Conservation (phyloP, 202 grass and related monocot genomes). For the Elaeis oleifera region DNA sequence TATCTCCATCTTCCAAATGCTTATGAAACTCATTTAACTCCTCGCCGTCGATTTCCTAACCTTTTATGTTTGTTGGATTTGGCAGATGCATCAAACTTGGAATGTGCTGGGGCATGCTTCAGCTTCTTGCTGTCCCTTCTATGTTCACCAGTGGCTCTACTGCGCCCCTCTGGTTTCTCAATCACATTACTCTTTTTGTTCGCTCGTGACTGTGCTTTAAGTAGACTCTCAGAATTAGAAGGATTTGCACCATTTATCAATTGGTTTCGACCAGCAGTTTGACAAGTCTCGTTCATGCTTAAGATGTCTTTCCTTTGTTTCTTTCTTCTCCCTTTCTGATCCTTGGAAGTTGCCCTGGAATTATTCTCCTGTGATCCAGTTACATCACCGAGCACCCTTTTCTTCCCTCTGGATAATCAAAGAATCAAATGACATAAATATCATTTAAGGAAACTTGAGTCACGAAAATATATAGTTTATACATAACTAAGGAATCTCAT, state of each 20-base stretch:
- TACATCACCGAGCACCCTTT: conserved; percentile 7
- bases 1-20: no score
- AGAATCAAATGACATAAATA: conserved; percentile 8
- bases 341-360: neutral
- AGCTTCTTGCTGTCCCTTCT: neutral
- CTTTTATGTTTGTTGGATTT: conserved; percentile 25
- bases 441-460: neutral
- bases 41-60: no score
- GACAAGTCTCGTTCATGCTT: conserved; percentile 16
- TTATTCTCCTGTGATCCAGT: conserved; percentile 15
- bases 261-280: conserved; percentile 8
- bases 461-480: no score
- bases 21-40: no score
- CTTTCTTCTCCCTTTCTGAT: conserved; percentile 19
- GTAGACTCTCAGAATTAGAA: conserved; percentile 19
- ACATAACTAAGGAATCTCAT: neutral
- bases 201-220: conserved; percentile 17
- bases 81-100: conserved; percentile 1
- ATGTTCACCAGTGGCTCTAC: neutral
- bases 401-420: conserved; percentile 39
- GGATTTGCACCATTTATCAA: neutral
- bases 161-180: conserved; percentile 1
- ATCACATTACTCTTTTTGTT: conserved; percentile 9
- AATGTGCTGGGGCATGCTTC: neutral
- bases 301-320: conserved; percentile 27